Conservation (phyloP, 2,329 filamentous ascomycete genomes). For the Monilinia fructigena region DNA sequence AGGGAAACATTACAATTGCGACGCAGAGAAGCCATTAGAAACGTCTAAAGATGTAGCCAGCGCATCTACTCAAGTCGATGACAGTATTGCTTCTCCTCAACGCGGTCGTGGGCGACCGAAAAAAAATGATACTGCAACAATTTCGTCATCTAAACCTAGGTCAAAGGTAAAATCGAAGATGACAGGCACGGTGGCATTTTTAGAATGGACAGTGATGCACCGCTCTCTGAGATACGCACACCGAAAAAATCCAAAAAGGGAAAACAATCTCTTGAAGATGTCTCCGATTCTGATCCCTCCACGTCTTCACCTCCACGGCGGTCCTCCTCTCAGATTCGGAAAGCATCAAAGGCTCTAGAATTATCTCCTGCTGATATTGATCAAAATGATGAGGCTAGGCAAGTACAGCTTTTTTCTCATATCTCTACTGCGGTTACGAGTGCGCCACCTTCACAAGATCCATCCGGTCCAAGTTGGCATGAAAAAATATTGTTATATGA, state of each 20-base stretch:
- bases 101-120: constrained; percentile 45
- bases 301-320: constrained; percentile 37
- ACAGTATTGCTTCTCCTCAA: constrained; percentile 39
- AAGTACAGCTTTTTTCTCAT: constrained; percentile 49
- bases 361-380: constrained; percentile 22
- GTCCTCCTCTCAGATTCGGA: constrained; percentile 27
- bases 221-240: constrained; percentile 34
- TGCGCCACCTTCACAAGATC: constrained; percentile 51
- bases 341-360: constrained; percentile 27
- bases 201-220: constrained; percentile 31
- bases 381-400: constrained; percentile 39
- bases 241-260: constrained; percentile 36
- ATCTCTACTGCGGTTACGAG: constrained; percentile 56
- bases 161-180: constrained; percentile 28
- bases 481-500: constrained; percentile 95
- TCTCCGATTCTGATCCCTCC: constrained; percentile 49
- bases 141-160: constrained; percentile 24
- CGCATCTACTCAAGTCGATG: constrained; percentile 27
- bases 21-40: constrained; percentile 7
- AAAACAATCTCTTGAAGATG: constrained; percentile 45
- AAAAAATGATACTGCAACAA: constrained; percentile 39
- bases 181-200: constrained; percentile 29
- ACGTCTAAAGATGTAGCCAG: constrained; percentile 9
- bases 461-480: constrained; percentile 67
- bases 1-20: constrained; percentile 30